Conservation (phyloP, 139 green algal species). For the Yamagishiella unicocca region DNA sequence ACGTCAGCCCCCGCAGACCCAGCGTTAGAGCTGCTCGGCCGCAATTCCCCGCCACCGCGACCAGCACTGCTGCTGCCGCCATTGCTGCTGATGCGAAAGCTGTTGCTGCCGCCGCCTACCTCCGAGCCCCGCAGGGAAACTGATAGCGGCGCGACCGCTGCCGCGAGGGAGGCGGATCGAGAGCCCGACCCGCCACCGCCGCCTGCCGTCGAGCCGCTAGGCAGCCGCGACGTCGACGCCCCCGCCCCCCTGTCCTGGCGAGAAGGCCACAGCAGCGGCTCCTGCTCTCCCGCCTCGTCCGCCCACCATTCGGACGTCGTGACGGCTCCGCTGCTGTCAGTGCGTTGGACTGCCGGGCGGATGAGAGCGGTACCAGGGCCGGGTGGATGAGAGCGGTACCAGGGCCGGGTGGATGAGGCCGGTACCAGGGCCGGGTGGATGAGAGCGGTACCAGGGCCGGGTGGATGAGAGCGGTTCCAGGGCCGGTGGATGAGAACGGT, state of each 20-base stretch:
- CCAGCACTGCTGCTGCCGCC: conserved; percentile 1
- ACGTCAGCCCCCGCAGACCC: neutral
- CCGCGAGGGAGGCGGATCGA: no score
- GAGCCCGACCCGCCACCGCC: no score
- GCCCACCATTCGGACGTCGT: conserved; percentile 17
- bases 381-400: neutral
- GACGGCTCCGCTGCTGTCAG: neutral
- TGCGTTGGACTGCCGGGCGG: neutral
- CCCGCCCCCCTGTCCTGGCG: conserved; percentile 12
- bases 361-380: neutral
- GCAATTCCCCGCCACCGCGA: no score
- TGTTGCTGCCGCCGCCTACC: no score
- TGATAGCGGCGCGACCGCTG: no score
- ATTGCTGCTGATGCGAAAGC: neutral
- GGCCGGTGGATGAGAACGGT: neutral
- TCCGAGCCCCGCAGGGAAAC: no score
- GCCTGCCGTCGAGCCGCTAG: no score
- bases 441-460: neutral
- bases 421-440: no score
- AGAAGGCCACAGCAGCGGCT: conserved; percentile 29
- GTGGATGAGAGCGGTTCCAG: neutral
- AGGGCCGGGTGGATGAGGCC: no score
- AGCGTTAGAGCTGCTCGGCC: no score
- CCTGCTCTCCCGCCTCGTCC: neutral
- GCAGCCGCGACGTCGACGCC: no score